Evolutionary conservation across 2,329 filamentous ascomycete genomes (phyloP).

Genomic region (Ceratocystiopsis sp.): DNA sequence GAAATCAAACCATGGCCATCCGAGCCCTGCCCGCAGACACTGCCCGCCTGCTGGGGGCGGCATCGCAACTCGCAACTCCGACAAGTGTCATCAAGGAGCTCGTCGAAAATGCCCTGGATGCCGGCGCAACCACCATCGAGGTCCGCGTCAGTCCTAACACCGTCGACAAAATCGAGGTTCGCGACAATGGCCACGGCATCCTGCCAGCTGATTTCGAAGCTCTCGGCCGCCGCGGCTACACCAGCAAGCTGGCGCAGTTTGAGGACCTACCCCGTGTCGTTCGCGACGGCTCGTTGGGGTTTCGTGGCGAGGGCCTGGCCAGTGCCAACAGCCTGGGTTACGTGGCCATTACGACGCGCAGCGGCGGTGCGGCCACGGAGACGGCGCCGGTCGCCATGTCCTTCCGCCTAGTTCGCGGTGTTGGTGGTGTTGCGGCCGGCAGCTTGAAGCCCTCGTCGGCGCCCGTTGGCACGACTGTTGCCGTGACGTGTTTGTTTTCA

Average conservation of each 20-base stretch:
- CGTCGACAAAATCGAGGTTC: constrained; percentile 50
- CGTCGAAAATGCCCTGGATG: constrained; percentile 61
- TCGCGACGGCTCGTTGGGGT: constrained; percentile 48
- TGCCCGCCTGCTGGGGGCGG: constrained; percentile 40
- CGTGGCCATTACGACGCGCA: constrained; percentile 44
- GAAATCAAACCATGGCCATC: constrained; percentile 27
- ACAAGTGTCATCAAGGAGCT: constrained; percentile 56
- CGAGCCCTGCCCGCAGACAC: constrained; percentile 29
- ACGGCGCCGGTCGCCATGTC: constrained; percentile 39
- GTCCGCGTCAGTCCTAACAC: constrained; percentile 48
- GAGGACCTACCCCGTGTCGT: constrained; percentile 37
- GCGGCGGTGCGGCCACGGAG: constrained; percentile 19
- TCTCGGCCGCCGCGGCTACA: constrained; percentile 50
- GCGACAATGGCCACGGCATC: constrained; percentile 61
- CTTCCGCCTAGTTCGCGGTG: constrained; percentile 24
- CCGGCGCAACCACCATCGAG: constrained; percentile 47
- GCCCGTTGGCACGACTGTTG: constrained; percentile 53
- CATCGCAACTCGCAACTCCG: constrained; percentile 41
- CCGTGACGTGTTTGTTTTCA: constrained; percentile 40
- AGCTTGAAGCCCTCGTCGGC: constrained; percentile 25
- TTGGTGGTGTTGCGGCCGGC: constrained; percentile 20
- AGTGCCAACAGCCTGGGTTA: constrained; percentile 43
- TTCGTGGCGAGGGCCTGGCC: constrained; percentile 58
- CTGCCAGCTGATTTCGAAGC: constrained; percentile 39
- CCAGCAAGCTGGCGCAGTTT: constrained; percentile 54